Evolutionary conservation across 371 early-diverging fungal genomes (phyloP), one percentile per base, ranked within the genome.

Genomic region (Batrachochytrium dendrobatidis): DNA sequence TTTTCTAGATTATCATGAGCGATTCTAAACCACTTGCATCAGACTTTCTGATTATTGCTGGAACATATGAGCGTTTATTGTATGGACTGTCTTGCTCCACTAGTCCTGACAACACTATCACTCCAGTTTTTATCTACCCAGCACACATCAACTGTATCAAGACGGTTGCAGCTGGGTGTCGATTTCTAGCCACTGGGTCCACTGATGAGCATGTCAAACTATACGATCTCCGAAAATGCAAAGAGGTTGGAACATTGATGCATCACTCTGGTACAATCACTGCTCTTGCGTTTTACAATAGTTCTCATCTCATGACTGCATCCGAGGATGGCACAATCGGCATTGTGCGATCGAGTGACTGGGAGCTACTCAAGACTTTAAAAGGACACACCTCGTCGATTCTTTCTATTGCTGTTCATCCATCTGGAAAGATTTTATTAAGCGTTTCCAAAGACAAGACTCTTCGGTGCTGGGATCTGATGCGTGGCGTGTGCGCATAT

Each of bases 241-340:
- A 90, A 62, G 95, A 95, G 66, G 73, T 91, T 39, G 98, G 98
- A 0, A 83, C 91, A 0, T 73, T 98, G 48, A 84, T 88, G 51
- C 91, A 94, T 59, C 98, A 98, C 71, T 70, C 80, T 33, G 95
- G 92, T n/a, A 86, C 95, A 17, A 88, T 95, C 55, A 93, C 91
- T 8, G 75, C 82, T 20, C 73, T 98, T 25, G 72, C 77, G 17
- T 95, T 94, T 67, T 86, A 85, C 69, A 80, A 82, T 28, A 85
- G 81, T 62, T 74, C 85, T 0, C 93, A 95, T 60, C 79, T 97
- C 80, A 68, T 98, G 10, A 85, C 91, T 26, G 89, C 88, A 34
- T 85, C 89, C 58, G 95, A 92, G 34, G 96, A 95, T 70, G 91
- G 92, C 39, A 77, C 78, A 0, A 80, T 98, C 25, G 84, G 86